A percentile compares a stretch with the other conserved stretches of the same genome.
phyloP scores from a whole-genome alignment of 768 basidiomycete species.

The Pisolithus tinctorius region DNA sequence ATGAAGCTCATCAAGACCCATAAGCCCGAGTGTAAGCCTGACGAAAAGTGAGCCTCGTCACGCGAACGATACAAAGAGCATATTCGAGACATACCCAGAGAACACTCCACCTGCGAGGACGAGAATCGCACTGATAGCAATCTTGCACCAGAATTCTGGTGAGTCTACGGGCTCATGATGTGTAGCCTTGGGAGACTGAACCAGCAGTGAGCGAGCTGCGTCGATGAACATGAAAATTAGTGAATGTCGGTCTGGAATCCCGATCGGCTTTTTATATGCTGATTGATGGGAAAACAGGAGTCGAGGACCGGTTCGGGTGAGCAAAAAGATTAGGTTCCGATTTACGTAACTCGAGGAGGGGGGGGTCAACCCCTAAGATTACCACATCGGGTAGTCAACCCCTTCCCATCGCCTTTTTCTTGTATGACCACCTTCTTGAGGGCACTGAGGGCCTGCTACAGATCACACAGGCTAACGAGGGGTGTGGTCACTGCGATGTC shows the following conservation, averaged over 20 bases:
- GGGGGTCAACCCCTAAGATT: background rate
- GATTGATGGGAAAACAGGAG: background rate
- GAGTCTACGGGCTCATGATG: conserved; percentile 36
- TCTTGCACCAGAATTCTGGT: conserved; percentile 68
- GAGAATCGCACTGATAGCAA: conserved; percentile 57
- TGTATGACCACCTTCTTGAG: background rate
- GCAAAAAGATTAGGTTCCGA: background rate
- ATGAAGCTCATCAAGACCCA: conserved; percentile 91
- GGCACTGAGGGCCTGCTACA: background rate
- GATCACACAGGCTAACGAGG: background rate
- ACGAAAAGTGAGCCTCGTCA: background rate
- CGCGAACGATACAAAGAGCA: background rate
- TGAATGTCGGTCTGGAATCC: background rate
- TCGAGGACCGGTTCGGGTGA: background rate
- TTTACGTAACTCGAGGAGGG: background rate
- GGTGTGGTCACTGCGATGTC: background rate
- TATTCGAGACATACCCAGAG: conserved; percentile 60
- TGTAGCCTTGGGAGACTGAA: background rate
- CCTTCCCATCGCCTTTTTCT: background rate
- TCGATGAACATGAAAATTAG: conserved; percentile 11
- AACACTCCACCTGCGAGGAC: conserved; percentile 89
- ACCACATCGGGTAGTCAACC: background rate
- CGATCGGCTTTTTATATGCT: background rate
- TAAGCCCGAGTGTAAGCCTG: conserved; percentile 84
- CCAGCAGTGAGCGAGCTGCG: conserved; percentile 1